phyloP scores from a whole-genome alignment of 805 yeast species.

The Brettanomyces nanus region DNA sequence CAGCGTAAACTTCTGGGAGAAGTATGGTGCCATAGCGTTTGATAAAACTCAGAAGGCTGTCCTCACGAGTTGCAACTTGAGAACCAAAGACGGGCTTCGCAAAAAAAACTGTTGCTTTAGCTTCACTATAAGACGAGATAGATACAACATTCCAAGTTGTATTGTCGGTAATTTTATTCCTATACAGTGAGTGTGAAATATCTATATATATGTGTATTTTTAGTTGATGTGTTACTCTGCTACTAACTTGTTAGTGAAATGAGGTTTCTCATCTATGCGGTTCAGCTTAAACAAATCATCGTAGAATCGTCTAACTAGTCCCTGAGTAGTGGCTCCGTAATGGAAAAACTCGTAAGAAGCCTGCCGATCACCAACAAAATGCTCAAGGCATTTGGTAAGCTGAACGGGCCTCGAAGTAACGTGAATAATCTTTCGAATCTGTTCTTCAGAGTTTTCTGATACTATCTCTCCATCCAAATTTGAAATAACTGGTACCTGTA shows the following conservation, averaged over 20 bases:
- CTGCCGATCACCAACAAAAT: slow-evolving; percentile 7
- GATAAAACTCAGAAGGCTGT: slow-evolving; percentile 95
- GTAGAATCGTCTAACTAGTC: slow-evolving; percentile 19
- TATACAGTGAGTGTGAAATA: slow-evolving; percentile 26
- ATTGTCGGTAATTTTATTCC: slow-evolving; percentile 95
- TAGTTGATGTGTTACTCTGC: background rate
- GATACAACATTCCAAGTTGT: slow-evolving; percentile 92
- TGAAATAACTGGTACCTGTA: slow-evolving; percentile 22
- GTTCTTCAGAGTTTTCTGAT: slow-evolving; percentile 9
- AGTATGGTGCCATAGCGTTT: slow-evolving; percentile 92
- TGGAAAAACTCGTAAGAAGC: slow-evolving; percentile 18
- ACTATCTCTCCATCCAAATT: slow-evolving; percentile 22
- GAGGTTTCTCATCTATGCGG: slow-evolving; percentile 4
- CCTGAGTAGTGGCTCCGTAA: slow-evolving; percentile 23
- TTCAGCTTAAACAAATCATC: slow-evolving; percentile 11
- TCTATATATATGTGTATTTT: background rate
- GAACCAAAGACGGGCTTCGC: slow-evolving; percentile 74
- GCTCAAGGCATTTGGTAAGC: slow-evolving; percentile 25
- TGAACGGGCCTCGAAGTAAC: slow-evolving; percentile 27
- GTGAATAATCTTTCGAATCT: slow-evolving; percentile 20
- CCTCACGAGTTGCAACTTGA: slow-evolving; percentile 78
- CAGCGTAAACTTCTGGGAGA: slow-evolving; percentile 96
- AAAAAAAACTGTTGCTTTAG: slow-evolving; percentile 86
- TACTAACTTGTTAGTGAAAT: slow-evolving; percentile 3
- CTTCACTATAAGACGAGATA: slow-evolving; percentile 85